Percentiles rank a stretch among this genome's conserved stretches.
Conservation (phyloP, 2,329 filamentous ascomycete species). For the Dactylellina haptotyla region DNA sequence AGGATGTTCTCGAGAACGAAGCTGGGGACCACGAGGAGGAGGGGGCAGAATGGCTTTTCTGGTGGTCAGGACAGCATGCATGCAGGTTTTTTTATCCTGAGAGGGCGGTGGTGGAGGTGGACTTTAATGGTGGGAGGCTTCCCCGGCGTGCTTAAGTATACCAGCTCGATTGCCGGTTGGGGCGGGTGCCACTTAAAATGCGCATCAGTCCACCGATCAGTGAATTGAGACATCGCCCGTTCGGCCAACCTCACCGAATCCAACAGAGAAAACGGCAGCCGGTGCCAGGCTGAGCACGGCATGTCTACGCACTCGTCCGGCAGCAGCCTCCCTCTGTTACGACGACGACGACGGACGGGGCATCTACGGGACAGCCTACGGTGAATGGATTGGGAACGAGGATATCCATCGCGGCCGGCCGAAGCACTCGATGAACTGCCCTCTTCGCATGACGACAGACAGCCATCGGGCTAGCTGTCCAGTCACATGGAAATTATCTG, state of each 20-base stretch:
- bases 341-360: too few relatives aligned
- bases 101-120: constrained; percentile 17
- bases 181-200: constrained; percentile 21
- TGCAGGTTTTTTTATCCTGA: constrained; percentile 29
- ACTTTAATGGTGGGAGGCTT: constrained; percentile 7
- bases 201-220: constrained; percentile 1
- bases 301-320: background rate
- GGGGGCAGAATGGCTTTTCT: constrained; percentile 20
- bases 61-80: constrained; percentile 20
- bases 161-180: constrained; percentile 36
- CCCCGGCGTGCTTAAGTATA: too few relatives aligned
- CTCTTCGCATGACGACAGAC: constrained; percentile 39
- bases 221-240: background rate
- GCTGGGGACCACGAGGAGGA: constrained; percentile 33
- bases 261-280: background rate
- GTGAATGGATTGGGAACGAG: too few relatives aligned
- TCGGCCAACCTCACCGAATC: background rate
- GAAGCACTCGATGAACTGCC: background rate
- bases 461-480: constrained; percentile 18
- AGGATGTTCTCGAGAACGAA: constrained; percentile 20
- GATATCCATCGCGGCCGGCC: background rate
- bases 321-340: too few relatives aligned
- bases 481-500: constrained; percentile 31
- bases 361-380: too few relatives aligned
- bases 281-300: background rate